phyloP scores from a whole-genome alignment of 2,329 filamentous ascomycete species.

The Aspergillus fischeri region DNA sequence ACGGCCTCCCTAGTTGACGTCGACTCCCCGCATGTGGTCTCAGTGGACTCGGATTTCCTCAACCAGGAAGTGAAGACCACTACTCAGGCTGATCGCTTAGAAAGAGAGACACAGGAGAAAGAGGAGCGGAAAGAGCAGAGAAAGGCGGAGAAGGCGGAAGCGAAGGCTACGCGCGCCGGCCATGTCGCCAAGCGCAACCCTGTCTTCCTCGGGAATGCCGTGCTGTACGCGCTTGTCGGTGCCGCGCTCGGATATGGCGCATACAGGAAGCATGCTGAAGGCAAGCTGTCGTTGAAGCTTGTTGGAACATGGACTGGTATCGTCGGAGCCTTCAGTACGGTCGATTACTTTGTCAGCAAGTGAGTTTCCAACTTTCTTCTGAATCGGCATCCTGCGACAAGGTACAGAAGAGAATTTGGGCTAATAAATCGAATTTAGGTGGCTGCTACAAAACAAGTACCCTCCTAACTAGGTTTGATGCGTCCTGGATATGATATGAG shows the following conservation, averaged over 20 bases:
- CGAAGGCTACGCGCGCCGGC: slow-evolving; percentile 26
- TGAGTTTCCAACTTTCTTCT: slow-evolving; percentile 25
- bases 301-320: slow-evolving; percentile 41
- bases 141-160: slow-evolving; percentile 30
- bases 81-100: slow-evolving; percentile 44
- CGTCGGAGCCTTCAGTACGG: slow-evolving; percentile 42
- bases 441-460: slow-evolving; percentile 50
- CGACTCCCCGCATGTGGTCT: slow-evolving; percentile 43
- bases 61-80: slow-evolving; percentile 42
- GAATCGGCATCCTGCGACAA: background rate
- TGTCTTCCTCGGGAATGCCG: slow-evolving; percentile 44
- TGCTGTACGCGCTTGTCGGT: slow-evolving; percentile 38
- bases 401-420: slow-evolving; percentile 1
- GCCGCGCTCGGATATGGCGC: slow-evolving; percentile 45
- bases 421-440: slow-evolving; percentile 30
- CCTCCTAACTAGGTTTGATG: slow-evolving; percentile 40
- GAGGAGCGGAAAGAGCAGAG: slow-evolving; percentile 9
- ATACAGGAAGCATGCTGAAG: slow-evolving; percentile 43
- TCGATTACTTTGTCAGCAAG: slow-evolving; percentile 50
- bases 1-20: slow-evolving; percentile 45
- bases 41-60: slow-evolving; percentile 40
- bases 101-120: slow-evolving; percentile 30
- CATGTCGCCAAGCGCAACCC: slow-evolving; percentile 43
- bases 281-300: slow-evolving; percentile 45
- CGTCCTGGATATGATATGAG: background rate